Base-by-base conservation (phyloP, 345 rosid genomes). In the Brassica nigra region DNA sequence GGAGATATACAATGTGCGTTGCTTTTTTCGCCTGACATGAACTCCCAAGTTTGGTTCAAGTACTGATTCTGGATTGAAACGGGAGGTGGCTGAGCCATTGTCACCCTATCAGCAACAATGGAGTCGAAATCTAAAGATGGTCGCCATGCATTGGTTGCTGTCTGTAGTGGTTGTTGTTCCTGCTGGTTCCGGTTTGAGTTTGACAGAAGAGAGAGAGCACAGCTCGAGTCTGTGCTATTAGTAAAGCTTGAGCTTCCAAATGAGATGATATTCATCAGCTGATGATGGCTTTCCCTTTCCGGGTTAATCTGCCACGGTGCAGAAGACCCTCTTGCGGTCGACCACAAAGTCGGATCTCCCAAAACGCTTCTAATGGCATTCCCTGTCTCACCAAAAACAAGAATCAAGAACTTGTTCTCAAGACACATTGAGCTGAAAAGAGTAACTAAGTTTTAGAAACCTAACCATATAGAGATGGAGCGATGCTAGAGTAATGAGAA, bases 171-270 rank as follows among this genome's bases (percentile, higher is more conserved):
- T 61, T 71, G 76, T 79, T 37, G 91, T 74, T 83, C 81, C 86
- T 90, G 91, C 78, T 83, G 88, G 28, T 15, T 63, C 12, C 4
- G 37, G 49, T 66, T 86, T 91, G 99, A 90, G 82, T 88, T 92
- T 93, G 99, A 95, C 98, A 93, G 98, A 95, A 76, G 84, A 81
- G 84, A 81, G 84, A 90, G 99, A 95, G 99, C 98, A 92, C 98
- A 84, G 86, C 73, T 87, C 7, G 97, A 89, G 74, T 91, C 87
- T 68, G 86, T 86, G 80, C 92, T 88, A 4, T 87, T 23, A 78
- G 39, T 62, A 76, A 82, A 80, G 52, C 87, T 87, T 58, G 87
- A 84, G 68, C 85, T 87, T 66, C 78, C 83, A 8, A 86, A 91
- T 47, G 85, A 73, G 68, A 82, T 83, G 59, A 83, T 78, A 75